A percentile compares a stretch with the other conserved stretches of the same genome.
Conservation (phyloP, 2,329 filamentous ascomycete genomes). For the Claviceps monticola region DNA sequence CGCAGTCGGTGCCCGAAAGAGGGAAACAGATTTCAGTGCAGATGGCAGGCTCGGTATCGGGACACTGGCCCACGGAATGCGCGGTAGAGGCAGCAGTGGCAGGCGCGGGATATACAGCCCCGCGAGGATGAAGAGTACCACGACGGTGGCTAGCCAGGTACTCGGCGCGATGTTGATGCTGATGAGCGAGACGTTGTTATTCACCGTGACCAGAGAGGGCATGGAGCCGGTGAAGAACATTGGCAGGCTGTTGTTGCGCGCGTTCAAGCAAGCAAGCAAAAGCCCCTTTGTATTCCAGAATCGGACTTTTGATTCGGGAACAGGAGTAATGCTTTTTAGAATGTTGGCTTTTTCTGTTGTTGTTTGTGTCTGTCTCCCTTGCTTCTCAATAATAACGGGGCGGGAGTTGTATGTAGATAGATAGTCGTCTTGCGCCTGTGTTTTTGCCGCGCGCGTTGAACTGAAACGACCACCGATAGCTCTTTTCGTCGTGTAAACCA, state of each 20-base stretch:
- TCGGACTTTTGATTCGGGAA: too few relatives aligned
- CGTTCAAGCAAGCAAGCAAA: too few relatives aligned
- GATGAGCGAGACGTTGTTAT: constrained; percentile 47
- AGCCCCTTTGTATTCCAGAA: too few relatives aligned
- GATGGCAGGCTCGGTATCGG: constrained; percentile 17
- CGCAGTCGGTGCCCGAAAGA: background rate
- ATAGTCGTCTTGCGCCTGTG: background rate
- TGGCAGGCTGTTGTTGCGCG: background rate
- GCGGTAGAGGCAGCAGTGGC: constrained; percentile 14
- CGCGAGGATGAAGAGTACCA: constrained; percentile 35
- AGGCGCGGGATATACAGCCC: constrained; percentile 31
- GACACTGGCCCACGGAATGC: constrained; percentile 14
- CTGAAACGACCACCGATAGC: too few relatives aligned
- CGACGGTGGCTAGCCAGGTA: constrained; percentile 39
- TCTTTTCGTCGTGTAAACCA: too few relatives aligned
- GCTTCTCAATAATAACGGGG: too few relatives aligned
- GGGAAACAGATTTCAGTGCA: background rate
- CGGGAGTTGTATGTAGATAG: background rate
- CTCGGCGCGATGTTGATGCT: constrained; percentile 45
- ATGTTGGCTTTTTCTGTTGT: too few relatives aligned
- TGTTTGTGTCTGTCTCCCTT: too few relatives aligned
- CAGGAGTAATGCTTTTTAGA: too few relatives aligned
- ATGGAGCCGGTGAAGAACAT: constrained; percentile 25
- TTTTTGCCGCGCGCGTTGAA: background rate
- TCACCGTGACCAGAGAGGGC: constrained; percentile 45